phyloP scores from a whole-genome alignment of 305 asterid genomes.

The Fraxinus sp. region DNA sequence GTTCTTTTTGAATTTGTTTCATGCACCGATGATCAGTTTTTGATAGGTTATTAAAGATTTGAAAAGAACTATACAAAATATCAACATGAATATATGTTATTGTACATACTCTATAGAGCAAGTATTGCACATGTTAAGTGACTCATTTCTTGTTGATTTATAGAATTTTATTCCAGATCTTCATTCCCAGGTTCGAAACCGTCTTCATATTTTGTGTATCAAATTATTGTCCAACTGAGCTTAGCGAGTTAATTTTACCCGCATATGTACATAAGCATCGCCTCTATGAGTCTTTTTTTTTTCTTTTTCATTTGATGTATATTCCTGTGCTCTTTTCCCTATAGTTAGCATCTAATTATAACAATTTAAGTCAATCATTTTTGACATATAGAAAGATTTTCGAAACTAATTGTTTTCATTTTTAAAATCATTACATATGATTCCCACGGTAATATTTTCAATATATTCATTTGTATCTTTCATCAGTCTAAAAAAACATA shows the following conservation, averaged over 20 bases:
- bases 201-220: neutral
- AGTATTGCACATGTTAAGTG: slow-evolving; percentile 63
- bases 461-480: too few relatives aligned
- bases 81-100: slow-evolving; percentile 82
- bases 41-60: slow-evolving; percentile 80
- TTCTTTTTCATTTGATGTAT: neutral
- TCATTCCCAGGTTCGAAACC: slow-evolving; percentile 69
- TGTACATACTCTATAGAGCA: slow-evolving; percentile 74
- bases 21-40: slow-evolving; percentile 29
- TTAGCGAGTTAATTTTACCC: too few relatives aligned
- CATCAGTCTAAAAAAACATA: too few relatives aligned
- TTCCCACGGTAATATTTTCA: too few relatives aligned
- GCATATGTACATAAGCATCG: neutral
- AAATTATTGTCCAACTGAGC: neutral
- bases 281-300: neutral
- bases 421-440: too few relatives aligned
- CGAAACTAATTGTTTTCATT: too few relatives aligned
- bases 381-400: too few relatives aligned
- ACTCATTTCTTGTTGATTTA: slow-evolving; percentile 63
- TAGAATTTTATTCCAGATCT: slow-evolving; percentile 70
- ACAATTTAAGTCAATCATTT: neutral
- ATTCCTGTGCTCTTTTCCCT: neutral
- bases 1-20: slow-evolving; percentile 8
- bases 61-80: slow-evolving; percentile 80
- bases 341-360: neutral